Base-by-base conservation (phyloP, 805 yeast species). In the Saccharomyces jurei region DNA sequence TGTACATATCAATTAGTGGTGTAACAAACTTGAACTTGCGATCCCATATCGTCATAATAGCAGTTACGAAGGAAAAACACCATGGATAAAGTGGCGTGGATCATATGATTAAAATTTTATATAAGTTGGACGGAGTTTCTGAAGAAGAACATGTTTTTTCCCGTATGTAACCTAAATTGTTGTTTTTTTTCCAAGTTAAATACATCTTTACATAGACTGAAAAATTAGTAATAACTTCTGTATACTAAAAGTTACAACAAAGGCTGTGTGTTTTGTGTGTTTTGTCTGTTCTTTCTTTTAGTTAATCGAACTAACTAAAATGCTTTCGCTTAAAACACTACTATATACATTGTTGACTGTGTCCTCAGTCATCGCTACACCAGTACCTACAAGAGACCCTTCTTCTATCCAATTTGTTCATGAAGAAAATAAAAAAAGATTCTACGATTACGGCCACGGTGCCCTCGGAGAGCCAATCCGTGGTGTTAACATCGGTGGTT, bases 401-500 rank as follows among this genome's bases (percentile, higher is more conserved):
- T 29, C 51, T 48, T 53, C 56, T 44, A 27, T 61, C 8, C 67
- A 63, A 46, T 59, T 62, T 25, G 32, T 60, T 29, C 58, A 58
- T 51, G 56, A 55, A 22, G 52, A 56, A 28, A 59, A 59, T 46
- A 52, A 60, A 30, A 64, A 63, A 50, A 52, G 68, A 49, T 65
- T 48, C 52, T 63, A 58, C 51, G 64, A 65, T 51, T 63, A 63
- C 50, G 60, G 55, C 46, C 36, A 48, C 46, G 30, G 29, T n/a
- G 4, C 50, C 9, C 11, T 49, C 1, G 31, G 30, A 36, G 63
- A 56, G 25, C 60, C 58, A 13, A 52, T 63, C 22, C 58, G 67
- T 46, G 96, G 96, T 62, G 89, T 89, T 50, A 86, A 86, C 65
- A 71, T 89, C 31, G 97, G 97, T 58, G 96, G 96, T 49, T 89